A percentile compares a stretch with the other conserved stretches of the same genome.
phyloP scores from a whole-genome alignment of 2,329 filamentous ascomycete species.

The Trichoderma sp. region DNA sequence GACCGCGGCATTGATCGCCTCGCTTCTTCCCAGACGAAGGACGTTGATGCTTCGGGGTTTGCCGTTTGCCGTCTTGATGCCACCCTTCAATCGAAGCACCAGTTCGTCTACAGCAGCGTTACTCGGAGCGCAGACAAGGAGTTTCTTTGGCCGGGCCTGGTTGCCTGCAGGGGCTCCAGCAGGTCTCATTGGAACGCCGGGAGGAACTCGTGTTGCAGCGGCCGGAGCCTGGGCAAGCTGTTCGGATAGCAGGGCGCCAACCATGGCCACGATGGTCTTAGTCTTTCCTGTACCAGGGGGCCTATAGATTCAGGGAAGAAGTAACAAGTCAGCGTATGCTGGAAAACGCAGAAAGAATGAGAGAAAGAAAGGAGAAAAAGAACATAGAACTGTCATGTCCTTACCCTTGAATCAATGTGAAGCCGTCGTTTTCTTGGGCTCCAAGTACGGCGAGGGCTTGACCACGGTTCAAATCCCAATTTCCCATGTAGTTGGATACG shows the following conservation, averaged over 20 bases:
- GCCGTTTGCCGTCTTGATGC: slow-evolving; percentile 75
- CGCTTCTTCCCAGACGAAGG: slow-evolving; percentile 82
- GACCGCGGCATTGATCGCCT: slow-evolving; percentile 87
- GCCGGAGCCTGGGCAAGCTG: slow-evolving; percentile 34
- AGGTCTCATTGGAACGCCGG: slow-evolving; percentile 32
- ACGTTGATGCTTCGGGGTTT: slow-evolving; percentile 75
- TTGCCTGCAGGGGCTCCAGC: slow-evolving; percentile 24
- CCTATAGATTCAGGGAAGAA: slow-evolving; percentile 37
- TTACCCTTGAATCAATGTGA: slow-evolving; percentile 89
- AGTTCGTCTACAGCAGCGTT: slow-evolving; percentile 97
- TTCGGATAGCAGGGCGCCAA: slow-evolving; percentile 66
- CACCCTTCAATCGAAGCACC: slow-evolving; percentile 85
- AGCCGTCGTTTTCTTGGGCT: slow-evolving; percentile 91
- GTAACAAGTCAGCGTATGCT: not conserved
- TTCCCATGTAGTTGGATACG: slow-evolving; percentile 64
- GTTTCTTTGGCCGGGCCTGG: slow-evolving; percentile 62
- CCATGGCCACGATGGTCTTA: slow-evolving; percentile 95
- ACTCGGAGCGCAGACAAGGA: slow-evolving; percentile 95
- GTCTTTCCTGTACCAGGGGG: slow-evolving; percentile 97
- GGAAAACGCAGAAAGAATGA: not conserved
- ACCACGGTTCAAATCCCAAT: slow-evolving; percentile 80
- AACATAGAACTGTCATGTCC: slow-evolving; percentile 21
- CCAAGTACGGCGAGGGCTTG: slow-evolving; percentile 91
- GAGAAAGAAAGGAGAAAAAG: not conserved
- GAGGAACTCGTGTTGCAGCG: slow-evolving; percentile 32